phyloP scores from a whole-genome alignment of 768 basidiomycete genomes.

The Russula sp. region DNA sequence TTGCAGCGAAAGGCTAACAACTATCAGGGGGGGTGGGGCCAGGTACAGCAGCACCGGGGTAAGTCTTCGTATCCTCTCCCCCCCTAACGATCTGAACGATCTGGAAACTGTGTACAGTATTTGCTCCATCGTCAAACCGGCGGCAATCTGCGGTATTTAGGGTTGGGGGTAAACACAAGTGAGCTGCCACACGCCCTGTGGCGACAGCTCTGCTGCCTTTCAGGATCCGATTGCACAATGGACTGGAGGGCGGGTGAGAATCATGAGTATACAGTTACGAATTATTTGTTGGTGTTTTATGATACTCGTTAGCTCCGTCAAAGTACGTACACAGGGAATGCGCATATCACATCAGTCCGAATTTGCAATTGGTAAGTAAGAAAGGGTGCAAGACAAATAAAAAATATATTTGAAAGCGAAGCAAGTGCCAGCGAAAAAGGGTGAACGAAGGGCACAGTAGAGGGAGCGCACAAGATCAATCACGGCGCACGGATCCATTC shows the following conservation, averaged over 20 bases:
- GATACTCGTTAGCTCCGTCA: not conserved
- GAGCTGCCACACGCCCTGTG: not conserved
- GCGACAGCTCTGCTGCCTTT: not conserved
- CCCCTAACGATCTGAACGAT: not conserved
- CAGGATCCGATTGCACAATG: not conserved
- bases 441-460: no score
- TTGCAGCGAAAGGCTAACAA: not conserved
- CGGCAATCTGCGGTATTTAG: constrained; percentile 39
- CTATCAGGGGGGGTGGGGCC: constrained; percentile 11
- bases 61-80: not conserved
- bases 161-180: constrained; percentile 28
- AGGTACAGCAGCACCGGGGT: constrained; percentile 15
- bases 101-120: constrained; percentile 29
- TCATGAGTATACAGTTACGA: constrained; percentile 9
- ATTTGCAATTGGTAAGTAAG: not conserved
- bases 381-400: not conserved
- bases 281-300: constrained; percentile 12
- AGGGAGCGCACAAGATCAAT: constrained; percentile 21
- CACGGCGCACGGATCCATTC: constrained; percentile 50
- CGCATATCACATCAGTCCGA: constrained; percentile 4
- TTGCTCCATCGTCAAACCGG: constrained; percentile 34
- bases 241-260: not conserved
- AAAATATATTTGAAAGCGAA: not conserved
- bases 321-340: constrained; percentile 4
- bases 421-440: not conserved